Conservation (phyloP, 805 yeast species). For the Spathaspora sp. region DNA sequence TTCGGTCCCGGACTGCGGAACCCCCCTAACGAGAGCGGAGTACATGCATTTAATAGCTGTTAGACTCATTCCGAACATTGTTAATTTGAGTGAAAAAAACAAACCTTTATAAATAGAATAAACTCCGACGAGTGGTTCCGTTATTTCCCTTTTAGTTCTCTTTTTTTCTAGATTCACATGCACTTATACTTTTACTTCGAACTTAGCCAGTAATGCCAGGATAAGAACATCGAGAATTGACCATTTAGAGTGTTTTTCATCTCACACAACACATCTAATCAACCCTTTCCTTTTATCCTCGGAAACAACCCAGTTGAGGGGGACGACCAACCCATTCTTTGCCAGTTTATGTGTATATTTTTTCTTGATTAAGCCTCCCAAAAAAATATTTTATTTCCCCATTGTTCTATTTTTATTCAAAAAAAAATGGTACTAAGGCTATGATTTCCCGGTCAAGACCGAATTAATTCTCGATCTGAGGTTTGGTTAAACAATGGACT, state of each 20-base stretch:
- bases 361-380: neutral
- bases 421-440: too few species aligned
- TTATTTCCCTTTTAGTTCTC: too few species aligned
- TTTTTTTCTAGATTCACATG: too few species aligned
- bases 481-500: neutral
- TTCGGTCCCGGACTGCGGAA: neutral
- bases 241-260: too few species aligned
- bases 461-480: neutral
- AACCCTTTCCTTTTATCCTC: neutral
- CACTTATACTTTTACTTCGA: too few species aligned
- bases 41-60: neutral
- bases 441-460: neutral
- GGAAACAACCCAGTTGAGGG: neutral
- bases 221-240: too few species aligned
- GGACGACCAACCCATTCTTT: neutral
- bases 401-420: neutral
- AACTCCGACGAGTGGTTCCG: too few species aligned
- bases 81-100: neutral
- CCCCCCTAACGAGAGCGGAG: neutral
- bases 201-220: too few species aligned
- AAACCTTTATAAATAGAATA: too few species aligned
- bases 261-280: neutral
- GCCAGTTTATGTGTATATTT: neutral
- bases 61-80: neutral
- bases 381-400: neutral